Evolutionary conservation across 768 basidiomycete species (phyloP), one percentile per base, ranked within the genome.

Genomic region (Leccinum rimulosum): DNA sequence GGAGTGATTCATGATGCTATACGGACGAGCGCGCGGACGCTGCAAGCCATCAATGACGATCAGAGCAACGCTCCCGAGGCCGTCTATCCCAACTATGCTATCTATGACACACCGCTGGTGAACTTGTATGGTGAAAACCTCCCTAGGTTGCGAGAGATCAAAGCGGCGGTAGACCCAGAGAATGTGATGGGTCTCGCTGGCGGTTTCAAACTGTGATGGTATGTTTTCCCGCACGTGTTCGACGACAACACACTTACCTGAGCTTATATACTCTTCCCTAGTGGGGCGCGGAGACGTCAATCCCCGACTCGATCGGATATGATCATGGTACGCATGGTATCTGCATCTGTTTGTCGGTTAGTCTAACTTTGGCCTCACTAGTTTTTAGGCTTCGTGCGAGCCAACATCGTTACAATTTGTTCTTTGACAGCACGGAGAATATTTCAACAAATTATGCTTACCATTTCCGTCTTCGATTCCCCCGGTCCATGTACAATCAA

Each of bases 11-110:
- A 79, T 4, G 60, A 74, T 19, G 79, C 81, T 3, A 67, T 73
- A 11, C 68, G 68, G 27, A 60, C 71, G 22, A 82, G 75, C 57
- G 72, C 76, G 0, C 71, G 59, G 0, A 73, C 71, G 2, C 74
- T 86, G 38, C 71, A 66, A 6, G 57, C 77, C 2, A 61, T 75
- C 5, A 75, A 79, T 33, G 84, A 81, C 10, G 56, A 2, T 7
- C 6, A 12, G 22, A 27, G 47, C 25, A 3, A n/a, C 14, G 7
- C 22, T 15, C 14, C 10, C 47, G 47, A 48, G 0, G 43, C 3
- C 0, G 40, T 45, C 43, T 45, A 45, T 45, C n/a, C 43, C 43
- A 45, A 45, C 43, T 45, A 45, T 45, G 43, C 43, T 6, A 45
- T 45, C 19, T 45, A 45, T 11, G 43, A 45, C 43, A 45, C 43